A percentile compares a stretch with the other conserved stretches of the same genome.
phyloP scores from a whole-genome alignment of 345 rosid genomes.

The Syzygium grande region DNA sequence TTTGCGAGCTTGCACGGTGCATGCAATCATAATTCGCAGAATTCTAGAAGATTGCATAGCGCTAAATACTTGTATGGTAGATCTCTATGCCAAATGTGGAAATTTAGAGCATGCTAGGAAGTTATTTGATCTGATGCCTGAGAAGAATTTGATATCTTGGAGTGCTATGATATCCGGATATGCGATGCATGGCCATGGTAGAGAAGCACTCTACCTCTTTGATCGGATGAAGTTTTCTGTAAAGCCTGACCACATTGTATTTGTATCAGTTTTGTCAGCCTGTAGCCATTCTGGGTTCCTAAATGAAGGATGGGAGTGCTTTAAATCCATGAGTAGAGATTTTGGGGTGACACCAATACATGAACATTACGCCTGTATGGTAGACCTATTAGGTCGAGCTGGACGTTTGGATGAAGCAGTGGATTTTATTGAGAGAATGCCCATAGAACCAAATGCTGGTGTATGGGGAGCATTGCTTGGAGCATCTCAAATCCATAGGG shows the following conservation, averaged over 20 bases:
- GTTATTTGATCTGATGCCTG: neutral
- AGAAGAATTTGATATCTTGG: neutral
- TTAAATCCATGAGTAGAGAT: conserved; percentile 32
- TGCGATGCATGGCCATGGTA: conserved; percentile 36
- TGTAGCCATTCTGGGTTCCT: conserved; percentile 49
- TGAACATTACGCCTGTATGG: conserved; percentile 45
- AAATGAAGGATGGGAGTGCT: conserved; percentile 38
- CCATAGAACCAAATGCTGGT: conserved; percentile 27
- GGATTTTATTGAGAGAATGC: conserved; percentile 34
- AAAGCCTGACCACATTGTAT: conserved; percentile 28
- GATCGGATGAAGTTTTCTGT: conserved; percentile 25
- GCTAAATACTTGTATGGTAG: conserved; percentile 12
- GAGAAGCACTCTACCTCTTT: conserved; percentile 28
- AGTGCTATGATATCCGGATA: conserved; percentile 4
- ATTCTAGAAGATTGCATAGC: neutral
- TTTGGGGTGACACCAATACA: conserved; percentile 24
- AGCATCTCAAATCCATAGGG: conserved; percentile 34
- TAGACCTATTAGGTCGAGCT: conserved; percentile 44
- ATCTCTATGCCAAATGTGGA: conserved; percentile 34
- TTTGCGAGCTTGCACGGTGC: conserved; percentile 5
- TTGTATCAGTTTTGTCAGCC: conserved; percentile 27
- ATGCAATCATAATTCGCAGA: conserved; percentile 8
- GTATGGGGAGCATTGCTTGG: conserved; percentile 47
- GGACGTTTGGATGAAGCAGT: conserved; percentile 31
- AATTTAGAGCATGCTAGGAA: conserved; percentile 9